phyloP scores from a whole-genome alignment of 441 rosid species.

The Mallotus repandus region DNA sequence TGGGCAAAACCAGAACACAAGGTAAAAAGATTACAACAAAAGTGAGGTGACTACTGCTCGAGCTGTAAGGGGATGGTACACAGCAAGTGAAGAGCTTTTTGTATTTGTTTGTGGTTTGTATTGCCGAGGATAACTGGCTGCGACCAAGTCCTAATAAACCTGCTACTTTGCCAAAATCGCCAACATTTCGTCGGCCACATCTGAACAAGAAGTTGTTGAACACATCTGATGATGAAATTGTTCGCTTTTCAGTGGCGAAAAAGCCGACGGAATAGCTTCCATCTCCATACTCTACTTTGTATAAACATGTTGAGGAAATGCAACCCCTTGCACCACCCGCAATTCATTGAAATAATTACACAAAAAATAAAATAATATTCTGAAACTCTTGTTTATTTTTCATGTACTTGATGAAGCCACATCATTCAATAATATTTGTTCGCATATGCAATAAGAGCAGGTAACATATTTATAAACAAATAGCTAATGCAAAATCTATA shows the following conservation, averaged over 20 bases:
- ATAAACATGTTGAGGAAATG: neutral
- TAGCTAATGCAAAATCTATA: neutral
- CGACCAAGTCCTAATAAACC: constrained; percentile 34
- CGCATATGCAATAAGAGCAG: no score
- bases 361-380: no score
- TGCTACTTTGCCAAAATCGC: neutral
- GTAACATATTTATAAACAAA: neutral
- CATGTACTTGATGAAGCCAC: no score
- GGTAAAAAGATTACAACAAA: no score
- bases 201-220: constrained; percentile 12
- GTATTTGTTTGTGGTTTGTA: constrained; percentile 29
- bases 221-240: neutral
- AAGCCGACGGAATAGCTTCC: neutral
- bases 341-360: neutral
- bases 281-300: neutral
- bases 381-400: no score
- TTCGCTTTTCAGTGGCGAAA: constrained; percentile 14
- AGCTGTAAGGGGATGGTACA: constrained; percentile 19
- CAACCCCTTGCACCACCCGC: constrained; percentile 10
- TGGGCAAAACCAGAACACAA: no score
- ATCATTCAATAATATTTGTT: no score
- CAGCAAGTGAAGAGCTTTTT: constrained; percentile 31
- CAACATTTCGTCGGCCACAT: constrained; percentile 25
- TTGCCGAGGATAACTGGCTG: constrained; percentile 14
- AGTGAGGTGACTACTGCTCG: constrained; percentile 20